phyloP scores from a whole-genome alignment of 2,329 filamentous ascomycete species.

The Trichoderma hamatum region DNA sequence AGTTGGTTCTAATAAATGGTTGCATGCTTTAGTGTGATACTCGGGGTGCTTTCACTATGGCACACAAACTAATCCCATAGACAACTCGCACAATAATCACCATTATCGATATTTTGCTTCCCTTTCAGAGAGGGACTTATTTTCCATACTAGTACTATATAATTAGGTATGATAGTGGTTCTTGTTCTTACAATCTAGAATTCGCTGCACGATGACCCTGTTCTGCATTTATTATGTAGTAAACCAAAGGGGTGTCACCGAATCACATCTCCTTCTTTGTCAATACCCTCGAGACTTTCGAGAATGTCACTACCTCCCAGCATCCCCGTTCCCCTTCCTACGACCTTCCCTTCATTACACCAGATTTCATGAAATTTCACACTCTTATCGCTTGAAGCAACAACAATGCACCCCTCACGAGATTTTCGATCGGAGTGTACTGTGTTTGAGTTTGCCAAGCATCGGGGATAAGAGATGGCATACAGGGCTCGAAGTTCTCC shows the following conservation, averaged over 20 bases:
- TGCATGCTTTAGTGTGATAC: not conserved
- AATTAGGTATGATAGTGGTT: conserved; percentile 18
- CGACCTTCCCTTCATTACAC: conserved; percentile 61
- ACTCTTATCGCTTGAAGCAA: conserved; percentile 87
- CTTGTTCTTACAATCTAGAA: conserved; percentile 21
- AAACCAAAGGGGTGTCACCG: conserved; percentile 52
- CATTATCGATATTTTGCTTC: not conserved
- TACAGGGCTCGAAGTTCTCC: conserved; percentile 79
- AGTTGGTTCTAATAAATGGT: not conserved
- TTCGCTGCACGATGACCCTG: not conserved
- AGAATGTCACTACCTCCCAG: conserved; percentile 84
- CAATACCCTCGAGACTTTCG: conserved; percentile 78
- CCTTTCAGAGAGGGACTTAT: not conserved
- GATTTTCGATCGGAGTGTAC: conserved; percentile 33
- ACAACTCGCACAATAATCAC: not conserved
- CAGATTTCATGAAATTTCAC: conserved; percentile 97
- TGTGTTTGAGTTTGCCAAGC: conserved; percentile 38
- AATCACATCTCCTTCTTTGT: conserved; percentile 72
- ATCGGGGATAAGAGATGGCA: conserved; percentile 79
- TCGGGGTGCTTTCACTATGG: not conserved
- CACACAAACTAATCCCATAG: not conserved
- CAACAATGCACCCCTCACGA: conserved; percentile 70
- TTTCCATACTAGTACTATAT: conserved; percentile 3
- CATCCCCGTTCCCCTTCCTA: conserved; percentile 58
- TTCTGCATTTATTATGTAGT: not conserved